Conservation (phyloP, 2,329 filamentous ascomycete genomes). For the Chalaropsis ovoidea region DNA sequence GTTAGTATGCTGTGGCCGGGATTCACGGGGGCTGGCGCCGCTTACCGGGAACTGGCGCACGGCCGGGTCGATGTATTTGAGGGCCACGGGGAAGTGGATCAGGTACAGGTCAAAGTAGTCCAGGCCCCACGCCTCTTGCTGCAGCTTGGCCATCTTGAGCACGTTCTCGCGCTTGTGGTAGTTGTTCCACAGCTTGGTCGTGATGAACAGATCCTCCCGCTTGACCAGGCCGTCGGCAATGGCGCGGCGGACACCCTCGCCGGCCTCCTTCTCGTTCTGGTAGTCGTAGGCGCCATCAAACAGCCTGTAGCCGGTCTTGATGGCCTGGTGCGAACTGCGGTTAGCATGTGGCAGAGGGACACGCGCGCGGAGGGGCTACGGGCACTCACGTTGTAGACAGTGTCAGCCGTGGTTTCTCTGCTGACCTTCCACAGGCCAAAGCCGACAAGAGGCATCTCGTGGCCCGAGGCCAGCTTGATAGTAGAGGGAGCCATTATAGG, state of each 20-base stretch:
- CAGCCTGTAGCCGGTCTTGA: constrained; percentile 52
- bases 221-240: constrained; percentile 60
- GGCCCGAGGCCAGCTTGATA: constrained; percentile 54
- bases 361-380: neutral
- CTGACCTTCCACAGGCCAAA: constrained; percentile 79
- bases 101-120: constrained; percentile 88
- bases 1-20: constrained; percentile 4
- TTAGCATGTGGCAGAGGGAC: neutral
- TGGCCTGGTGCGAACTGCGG: constrained; percentile 34
- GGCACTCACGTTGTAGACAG: constrained; percentile 53
- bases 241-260: constrained; percentile 65
- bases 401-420: constrained; percentile 61
- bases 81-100: constrained; percentile 78
- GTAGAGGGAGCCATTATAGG: constrained; percentile 25
- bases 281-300: constrained; percentile 61
- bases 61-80: constrained; percentile 73
- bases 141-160: constrained; percentile 62
- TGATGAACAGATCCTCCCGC: constrained; percentile 77
- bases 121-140: constrained; percentile 71
- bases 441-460: constrained; percentile 64
- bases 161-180: constrained; percentile 76
- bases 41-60: constrained; percentile 69
- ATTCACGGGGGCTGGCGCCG: constrained; percentile 23
- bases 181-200: constrained; percentile 87
- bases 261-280: constrained; percentile 70